These are phyloP conservation scores for Pseudevernia furfuracea DNA, from an alignment of 495 filamentous ascomycete genomes.

Conservation along the genomic window DNA sequence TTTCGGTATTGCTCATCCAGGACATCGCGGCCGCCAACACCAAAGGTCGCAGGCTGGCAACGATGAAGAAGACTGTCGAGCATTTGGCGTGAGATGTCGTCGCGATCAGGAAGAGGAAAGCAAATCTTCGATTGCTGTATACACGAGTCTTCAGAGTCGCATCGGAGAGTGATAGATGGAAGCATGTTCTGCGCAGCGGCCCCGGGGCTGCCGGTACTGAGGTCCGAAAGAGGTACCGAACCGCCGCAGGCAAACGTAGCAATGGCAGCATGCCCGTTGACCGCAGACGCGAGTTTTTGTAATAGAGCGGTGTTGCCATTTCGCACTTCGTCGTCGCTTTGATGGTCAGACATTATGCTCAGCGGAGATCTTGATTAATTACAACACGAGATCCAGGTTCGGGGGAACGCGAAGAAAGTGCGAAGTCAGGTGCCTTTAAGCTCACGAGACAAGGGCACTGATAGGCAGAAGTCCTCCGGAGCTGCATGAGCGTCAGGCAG, in stretches of 20 bases:
- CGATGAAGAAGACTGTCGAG: not conserved
- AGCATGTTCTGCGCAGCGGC: not conserved
- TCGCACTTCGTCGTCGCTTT: not conserved
- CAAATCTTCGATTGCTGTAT: not conserved
- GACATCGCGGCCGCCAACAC: not conserved
- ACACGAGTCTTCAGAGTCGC: not conserved
- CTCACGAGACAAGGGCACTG: not conserved
- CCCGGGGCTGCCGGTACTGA: not conserved
- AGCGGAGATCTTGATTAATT: not conserved
- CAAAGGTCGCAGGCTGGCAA: not conserved
- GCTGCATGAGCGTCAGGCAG: not conserved
- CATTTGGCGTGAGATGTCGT: not conserved
- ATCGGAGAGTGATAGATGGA: not conserved
- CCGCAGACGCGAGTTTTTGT: not conserved
- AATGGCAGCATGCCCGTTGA: not conserved
- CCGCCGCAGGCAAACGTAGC: not conserved
- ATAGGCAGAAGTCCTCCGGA: not conserved
- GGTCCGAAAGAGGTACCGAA: not conserved
- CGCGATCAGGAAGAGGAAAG: not conserved
- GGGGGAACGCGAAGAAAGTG: not conserved
- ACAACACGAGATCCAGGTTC: too few relatives aligned
- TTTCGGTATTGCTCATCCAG: not conserved
- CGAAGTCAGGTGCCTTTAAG: not conserved
- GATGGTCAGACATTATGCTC: not conserved
- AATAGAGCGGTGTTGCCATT: not conserved